phyloP scores from a whole-genome alignment of 2,329 filamentous ascomycete genomes.

The Metarhizium brunneum region DNA sequence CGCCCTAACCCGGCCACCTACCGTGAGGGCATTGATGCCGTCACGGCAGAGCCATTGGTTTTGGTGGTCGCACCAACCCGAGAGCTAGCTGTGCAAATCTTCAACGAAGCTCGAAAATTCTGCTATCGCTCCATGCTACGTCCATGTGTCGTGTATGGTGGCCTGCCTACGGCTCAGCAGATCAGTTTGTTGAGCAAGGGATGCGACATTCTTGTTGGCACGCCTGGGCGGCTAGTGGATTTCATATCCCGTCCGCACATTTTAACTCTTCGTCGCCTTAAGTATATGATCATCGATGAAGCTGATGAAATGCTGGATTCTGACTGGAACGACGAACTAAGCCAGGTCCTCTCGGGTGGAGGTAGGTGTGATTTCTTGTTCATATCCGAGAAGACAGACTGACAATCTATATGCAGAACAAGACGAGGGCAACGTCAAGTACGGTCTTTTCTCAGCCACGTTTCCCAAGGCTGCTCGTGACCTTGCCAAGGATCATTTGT shows the following conservation, averaged over 20 bases:
- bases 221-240: slow-evolving; percentile 77
- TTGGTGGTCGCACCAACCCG: slow-evolving; percentile 79
- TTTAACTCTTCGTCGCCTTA: slow-evolving; percentile 66
- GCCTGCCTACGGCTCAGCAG: slow-evolving; percentile 63
- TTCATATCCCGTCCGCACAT: slow-evolving; percentile 65
- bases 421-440: slow-evolving; percentile 59
- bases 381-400: slow-evolving; percentile 12
- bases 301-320: slow-evolving; percentile 82
- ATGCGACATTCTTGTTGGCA: slow-evolving; percentile 82
- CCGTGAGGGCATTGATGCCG: slow-evolving; percentile 34
- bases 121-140: slow-evolving; percentile 94
- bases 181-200: slow-evolving; percentile 66
- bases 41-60: slow-evolving; percentile 78
- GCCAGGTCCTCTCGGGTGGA: slow-evolving; percentile 67
- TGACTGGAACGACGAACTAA: slow-evolving; percentile 71
- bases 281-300: slow-evolving; percentile 81
- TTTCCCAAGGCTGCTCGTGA: slow-evolving; percentile 75
- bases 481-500: slow-evolving; percentile 68
- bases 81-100: slow-evolving; percentile 89
- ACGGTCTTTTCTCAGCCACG: slow-evolving; percentile 88
- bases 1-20: slow-evolving; percentile 58
- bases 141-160: slow-evolving; percentile 83
- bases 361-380: slow-evolving; percentile 47
- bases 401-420: slow-evolving; percentile 45
- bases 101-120: slow-evolving; percentile 84